Evolutionary conservation across 345 rosid genomes (phyloP), one percentile per base, ranked within the genome.

Genomic region (Rhodomyrtus tomentosa): DNA sequence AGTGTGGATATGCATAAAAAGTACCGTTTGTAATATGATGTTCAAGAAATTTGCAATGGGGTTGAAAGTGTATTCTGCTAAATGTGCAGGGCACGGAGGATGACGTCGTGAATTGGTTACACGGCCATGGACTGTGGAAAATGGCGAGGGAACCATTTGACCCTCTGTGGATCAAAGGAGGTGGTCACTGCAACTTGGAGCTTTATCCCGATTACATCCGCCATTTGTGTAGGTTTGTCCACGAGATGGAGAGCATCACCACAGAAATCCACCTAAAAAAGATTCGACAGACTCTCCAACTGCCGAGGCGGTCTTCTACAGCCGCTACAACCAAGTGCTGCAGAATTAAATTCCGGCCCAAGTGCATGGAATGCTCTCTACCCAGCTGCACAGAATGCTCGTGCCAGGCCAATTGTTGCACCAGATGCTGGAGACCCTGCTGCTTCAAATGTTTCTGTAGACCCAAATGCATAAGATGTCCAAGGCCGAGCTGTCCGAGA

Each of bases 161-260:
- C 86, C 99, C 99, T 24, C 86, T 98, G 38, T 98, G 99, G 99
- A 96, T 98, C 80, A 96, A 98, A 91, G 99, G 99, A 40, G 99
- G 99, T 27, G 99, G 99, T 56, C 99, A 96, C 85, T 98, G 99
- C 90, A 98, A 98, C 90, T 89, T 98, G 86, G 99, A 98, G 92
- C 93, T 98, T 9, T 98, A 93, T 88, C 98, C 99, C 1, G 99
- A 96, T 83, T 98, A 93, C 89, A 93, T 98, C 82, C 90, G 93
- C 84, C 99, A 96, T 90, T 93, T 98, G 32, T 86, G 92, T 90
- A 93, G 91, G 88, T 98, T 94, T 84, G 86, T 98, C 85, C 93
- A 91, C 51, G 98, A 98, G 85, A 95, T 98, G 99, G 99, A 98
- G 90, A 96, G 89, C 85, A 89, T 92, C 82, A 95, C 89, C 82